Conservation (phyloP, 2,329 filamentous ascomycete species). For the Diaporthe sp. region DNA sequence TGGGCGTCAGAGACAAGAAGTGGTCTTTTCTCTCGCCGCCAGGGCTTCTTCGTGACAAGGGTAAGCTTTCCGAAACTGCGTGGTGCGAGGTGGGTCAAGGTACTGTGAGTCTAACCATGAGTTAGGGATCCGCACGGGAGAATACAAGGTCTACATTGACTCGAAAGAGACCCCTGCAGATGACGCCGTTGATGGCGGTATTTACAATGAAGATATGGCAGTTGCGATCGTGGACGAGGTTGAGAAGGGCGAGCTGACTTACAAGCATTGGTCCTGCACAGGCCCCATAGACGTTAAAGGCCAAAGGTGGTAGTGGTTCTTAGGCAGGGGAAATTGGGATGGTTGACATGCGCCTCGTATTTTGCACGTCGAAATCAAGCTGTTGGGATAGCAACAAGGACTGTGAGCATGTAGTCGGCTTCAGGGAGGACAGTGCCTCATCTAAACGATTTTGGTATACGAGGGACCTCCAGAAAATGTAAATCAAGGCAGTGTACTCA, state of each 20-base stretch:
- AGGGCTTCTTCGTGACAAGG: background rate
- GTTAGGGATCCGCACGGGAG: background rate
- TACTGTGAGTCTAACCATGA: background rate
- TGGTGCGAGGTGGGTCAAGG: no score
- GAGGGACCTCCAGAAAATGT: no score
- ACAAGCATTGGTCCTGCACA: background rate
- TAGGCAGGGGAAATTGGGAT: background rate
- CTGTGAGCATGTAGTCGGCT: background rate
- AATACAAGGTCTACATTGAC: background rate
- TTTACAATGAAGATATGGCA: background rate
- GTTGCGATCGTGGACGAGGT: slow-evolving; percentile 2
- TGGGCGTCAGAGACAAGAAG: slow-evolving; percentile 4
- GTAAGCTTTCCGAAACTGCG: background rate
- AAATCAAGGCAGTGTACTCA: background rate
- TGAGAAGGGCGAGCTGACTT: background rate
- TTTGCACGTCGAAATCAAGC: background rate
- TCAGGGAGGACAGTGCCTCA: background rate
- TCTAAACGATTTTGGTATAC: background rate
- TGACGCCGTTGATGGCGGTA: background rate
- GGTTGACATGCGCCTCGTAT: background rate
- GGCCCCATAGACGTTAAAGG: background rate
- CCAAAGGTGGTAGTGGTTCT: background rate
- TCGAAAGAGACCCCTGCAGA: background rate
- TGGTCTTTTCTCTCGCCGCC: slow-evolving; percentile 4
- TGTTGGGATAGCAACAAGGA: background rate